Base-by-base conservation (phyloP, 306 rosid genomes). In the Rosa persica region DNA sequence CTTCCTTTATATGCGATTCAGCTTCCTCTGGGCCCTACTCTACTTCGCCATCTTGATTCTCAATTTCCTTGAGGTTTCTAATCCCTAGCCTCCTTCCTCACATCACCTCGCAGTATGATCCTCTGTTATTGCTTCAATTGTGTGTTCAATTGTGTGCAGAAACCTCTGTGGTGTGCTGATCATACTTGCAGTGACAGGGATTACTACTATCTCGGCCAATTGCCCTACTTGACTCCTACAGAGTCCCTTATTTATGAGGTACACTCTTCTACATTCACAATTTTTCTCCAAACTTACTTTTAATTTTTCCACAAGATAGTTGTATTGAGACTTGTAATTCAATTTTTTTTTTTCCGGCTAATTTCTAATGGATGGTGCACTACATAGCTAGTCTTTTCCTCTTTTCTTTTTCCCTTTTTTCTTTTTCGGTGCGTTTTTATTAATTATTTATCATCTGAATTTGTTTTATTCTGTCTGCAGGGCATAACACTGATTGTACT, bases 31-130 rank as follows among this genome's bases (percentile, higher is more conserved):
- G 99, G 76, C 93, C 57, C 88, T 93, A 48, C 62, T 78, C 81
- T 93, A 91, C 86, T 91, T 91, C 76, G 92, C 96, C 22, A 81
- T 95, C 79, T 70, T 95, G 64, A 54, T 83, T 73, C 89, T 93
- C 82, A 95, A 95, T 84, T 95, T 95, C 89, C 79, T 93, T 36
- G 99, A 95, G 98, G 98, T 94, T 80, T 30, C 88, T 86, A 48
- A 30, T 13, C 12, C 19, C 49, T 0, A 0, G 20, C n/a, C 46
- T 43, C 46, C 46, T 43, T 43, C 46, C 11, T 43, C 34, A 30
- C 30, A 27, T 27, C 30, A 27, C 34, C 1, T 30, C 34, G 34
- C 34, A 30, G 34, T 30, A 30, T 30, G 2, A 30, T 30, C 34
- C 34, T 2, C 34, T 30, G 34, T 40, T 6, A 43, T 43, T 43